Evolutionary conservation across 2,329 filamentous ascomycete species (phyloP).

Genomic region (Penicillium sp.): DNA sequence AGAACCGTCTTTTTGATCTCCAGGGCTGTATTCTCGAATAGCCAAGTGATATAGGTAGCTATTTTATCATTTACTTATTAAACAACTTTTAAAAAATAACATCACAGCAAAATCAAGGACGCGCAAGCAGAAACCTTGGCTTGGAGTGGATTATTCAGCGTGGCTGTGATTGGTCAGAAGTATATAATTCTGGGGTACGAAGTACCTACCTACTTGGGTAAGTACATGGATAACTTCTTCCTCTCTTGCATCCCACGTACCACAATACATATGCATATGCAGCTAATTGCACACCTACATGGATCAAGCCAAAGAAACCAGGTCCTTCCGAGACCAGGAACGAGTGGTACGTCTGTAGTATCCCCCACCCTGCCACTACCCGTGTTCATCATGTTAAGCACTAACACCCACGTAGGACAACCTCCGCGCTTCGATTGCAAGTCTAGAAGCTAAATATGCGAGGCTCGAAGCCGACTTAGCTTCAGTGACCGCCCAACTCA

Average conservation of each 20-base stretch:
- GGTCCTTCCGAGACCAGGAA: conserved; percentile 8
- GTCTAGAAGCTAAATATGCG: conserved; percentile 48
- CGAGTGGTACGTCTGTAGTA: conserved; percentile 12
- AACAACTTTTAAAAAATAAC: not conserved
- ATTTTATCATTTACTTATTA: not conserved
- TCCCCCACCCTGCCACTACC: not conserved
- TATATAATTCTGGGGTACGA: not conserved
- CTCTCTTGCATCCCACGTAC: not conserved
- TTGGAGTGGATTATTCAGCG: conserved; percentile 17
- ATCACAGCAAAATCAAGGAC: not conserved
- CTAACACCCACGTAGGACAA: conserved; percentile 12
- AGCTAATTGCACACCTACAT: not conserved
- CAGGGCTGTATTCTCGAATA: not conserved
- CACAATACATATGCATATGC: not conserved
- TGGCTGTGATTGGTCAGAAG: conserved; percentile 12
- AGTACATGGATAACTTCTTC: not conserved
- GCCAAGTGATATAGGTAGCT: too few relatives aligned
- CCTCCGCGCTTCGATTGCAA: conserved; percentile 26
- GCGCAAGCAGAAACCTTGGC: not conserved
- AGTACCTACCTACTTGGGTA: not conserved
- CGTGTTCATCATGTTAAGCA: not conserved
- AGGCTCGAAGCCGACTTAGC: conserved; percentile 33
- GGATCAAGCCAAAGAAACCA: not conserved
- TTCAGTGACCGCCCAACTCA: conserved; percentile 33
- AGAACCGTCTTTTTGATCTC: not conserved